Conservation (phyloP, 306 rosid genomes). For the Cucurbita argyrosperma region DNA sequence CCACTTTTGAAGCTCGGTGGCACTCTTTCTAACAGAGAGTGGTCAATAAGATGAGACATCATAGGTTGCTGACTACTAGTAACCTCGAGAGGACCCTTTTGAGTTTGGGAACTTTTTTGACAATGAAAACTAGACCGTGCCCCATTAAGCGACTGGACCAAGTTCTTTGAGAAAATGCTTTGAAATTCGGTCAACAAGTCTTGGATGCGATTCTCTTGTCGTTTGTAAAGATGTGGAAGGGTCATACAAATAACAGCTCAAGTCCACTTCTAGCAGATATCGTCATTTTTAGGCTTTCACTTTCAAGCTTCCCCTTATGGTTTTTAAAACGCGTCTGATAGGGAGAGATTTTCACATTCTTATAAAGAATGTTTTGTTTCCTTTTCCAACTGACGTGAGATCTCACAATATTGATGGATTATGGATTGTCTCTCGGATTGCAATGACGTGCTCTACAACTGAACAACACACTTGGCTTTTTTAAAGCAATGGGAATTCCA, state of each 20-base stretch:
- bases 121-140: not conserved
- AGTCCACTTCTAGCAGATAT: no score
- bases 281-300: no score
- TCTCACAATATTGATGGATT: not conserved
- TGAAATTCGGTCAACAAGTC: not conserved
- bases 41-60: not conserved
- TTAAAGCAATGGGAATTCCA: no score
- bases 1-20: not conserved
- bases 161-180: not conserved
- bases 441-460: no score
- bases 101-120: not conserved
- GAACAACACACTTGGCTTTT: no score
- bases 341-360: no score
- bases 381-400: no score
- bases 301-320: no score
- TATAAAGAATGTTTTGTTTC: no score
- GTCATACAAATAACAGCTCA: no score
- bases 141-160: not conserved
- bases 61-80: not conserved
- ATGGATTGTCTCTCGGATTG: not conserved
- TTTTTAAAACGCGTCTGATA: no score
- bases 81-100: not conserved
- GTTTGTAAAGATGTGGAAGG: not conserved
- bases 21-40: not conserved
- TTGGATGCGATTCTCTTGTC: not conserved